Evolutionary conservation across 2,329 filamentous ascomycete species (phyloP).

Genomic region (Trichoderma gracile): DNA sequence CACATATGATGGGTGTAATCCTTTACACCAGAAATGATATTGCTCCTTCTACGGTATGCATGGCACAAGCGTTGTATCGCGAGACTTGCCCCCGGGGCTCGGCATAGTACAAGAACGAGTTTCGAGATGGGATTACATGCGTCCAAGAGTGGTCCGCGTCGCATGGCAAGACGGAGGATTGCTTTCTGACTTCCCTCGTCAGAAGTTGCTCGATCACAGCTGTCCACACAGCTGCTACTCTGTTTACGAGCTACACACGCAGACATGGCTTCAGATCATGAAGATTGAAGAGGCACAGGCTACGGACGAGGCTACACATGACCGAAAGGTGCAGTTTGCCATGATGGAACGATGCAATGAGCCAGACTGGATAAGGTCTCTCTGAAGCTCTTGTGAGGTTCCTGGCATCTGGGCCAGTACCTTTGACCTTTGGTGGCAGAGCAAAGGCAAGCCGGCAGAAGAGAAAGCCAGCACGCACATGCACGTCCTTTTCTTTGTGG

Average conservation of each 20-base stretch:
- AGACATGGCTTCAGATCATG: background rate
- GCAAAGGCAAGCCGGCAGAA: background rate
- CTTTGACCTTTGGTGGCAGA: background rate
- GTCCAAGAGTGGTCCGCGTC: conserved; percentile 33
- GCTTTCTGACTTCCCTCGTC: conserved; percentile 19
- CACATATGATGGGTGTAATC: background rate
- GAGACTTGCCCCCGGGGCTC: conserved; percentile 26
- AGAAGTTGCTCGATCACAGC: background rate
- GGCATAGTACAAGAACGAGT: conserved; percentile 22
- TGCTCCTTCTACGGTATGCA: background rate
- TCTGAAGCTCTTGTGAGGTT: background rate
- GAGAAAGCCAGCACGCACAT: too few species aligned
- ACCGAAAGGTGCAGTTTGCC: background rate
- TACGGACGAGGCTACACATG: background rate
- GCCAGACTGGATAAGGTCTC: background rate
- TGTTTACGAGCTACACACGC: background rate
- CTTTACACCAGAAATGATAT: background rate
- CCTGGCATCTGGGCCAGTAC: background rate
- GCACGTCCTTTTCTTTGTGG: too few species aligned
- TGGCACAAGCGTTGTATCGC: conserved; percentile 5
- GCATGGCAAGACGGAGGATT: conserved; percentile 30
- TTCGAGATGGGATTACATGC: conserved; percentile 15
- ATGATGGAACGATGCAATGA: background rate
- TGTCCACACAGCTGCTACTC: background rate
- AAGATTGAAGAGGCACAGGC: background rate